These are phyloP conservation scores for Fragaria ananassa DNA, from an alignment of 306 rosid genomes.

Conservation along the genomic window DNA sequence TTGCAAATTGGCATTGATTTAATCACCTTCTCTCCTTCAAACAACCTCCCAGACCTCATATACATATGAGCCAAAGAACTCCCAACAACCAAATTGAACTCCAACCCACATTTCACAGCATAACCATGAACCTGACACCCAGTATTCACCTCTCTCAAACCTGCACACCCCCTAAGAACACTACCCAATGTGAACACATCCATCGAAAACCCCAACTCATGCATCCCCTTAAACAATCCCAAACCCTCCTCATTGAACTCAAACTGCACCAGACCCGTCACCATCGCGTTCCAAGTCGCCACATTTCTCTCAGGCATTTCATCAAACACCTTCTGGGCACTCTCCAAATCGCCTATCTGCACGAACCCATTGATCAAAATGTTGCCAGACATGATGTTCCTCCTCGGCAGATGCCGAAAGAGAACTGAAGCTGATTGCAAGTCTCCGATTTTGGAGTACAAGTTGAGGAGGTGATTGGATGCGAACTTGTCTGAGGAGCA, in stretches of 20 bases:
- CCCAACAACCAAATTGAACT: slow-evolving; percentile 64
- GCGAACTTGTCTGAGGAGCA: slow-evolving; percentile 64
- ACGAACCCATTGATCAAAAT: slow-evolving; percentile 63
- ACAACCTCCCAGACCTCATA: slow-evolving; percentile 74
- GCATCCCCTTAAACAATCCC: slow-evolving; percentile 55
- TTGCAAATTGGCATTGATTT: slow-evolving; percentile 57
- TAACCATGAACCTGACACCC: slow-evolving; percentile 77
- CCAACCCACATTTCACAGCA: slow-evolving; percentile 71
- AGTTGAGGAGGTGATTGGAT: slow-evolving; percentile 69
- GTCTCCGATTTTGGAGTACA: slow-evolving; percentile 72
- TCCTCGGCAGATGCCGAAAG: slow-evolving; percentile 51
- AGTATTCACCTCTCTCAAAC: slow-evolving; percentile 45
- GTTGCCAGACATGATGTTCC: slow-evolving; percentile 81
- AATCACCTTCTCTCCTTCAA: slow-evolving; percentile 65
- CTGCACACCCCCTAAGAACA: slow-evolving; percentile 82
- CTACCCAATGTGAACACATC: slow-evolving; percentile 83
- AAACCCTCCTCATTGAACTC: slow-evolving; percentile 60
- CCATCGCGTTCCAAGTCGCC: slow-evolving; percentile 87
- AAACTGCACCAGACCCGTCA: slow-evolving; percentile 60
- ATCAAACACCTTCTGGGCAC: slow-evolving; percentile 63
- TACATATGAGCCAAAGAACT: slow-evolving; percentile 92
- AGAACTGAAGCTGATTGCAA: slow-evolving; percentile 40
- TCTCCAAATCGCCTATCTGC: slow-evolving; percentile 46
- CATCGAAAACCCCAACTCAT: slow-evolving; percentile 55
- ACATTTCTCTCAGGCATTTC: slow-evolving; percentile 79